Conservation (phyloP, 352 stramenopile species). For the Pythium aquatile region DNA sequence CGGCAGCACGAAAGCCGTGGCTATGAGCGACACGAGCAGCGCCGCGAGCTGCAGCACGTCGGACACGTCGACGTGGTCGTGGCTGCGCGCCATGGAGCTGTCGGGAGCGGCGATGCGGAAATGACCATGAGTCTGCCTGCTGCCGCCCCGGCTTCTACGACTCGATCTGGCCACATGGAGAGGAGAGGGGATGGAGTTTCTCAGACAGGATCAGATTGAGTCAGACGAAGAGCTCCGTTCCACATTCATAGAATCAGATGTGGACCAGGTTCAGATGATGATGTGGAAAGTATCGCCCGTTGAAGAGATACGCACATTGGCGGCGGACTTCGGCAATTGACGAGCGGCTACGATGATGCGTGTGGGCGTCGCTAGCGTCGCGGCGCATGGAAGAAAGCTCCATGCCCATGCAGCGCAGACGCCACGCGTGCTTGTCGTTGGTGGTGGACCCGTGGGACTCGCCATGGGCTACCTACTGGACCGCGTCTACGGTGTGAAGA, state of each 20-base stretch:
- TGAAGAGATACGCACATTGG: slow-evolving; percentile 28
- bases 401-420: slow-evolving; percentile 4
- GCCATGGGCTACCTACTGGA: slow-evolving; percentile 68
- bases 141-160: background rate
- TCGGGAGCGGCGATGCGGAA: background rate
- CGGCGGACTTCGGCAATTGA: slow-evolving; percentile 11
- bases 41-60: slow-evolving; percentile 27
- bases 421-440: slow-evolving; percentile 67
- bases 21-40: slow-evolving; percentile 27
- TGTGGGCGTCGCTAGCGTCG: background rate
- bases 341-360: slow-evolving; percentile 6
- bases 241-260: slow-evolving; percentile 16
- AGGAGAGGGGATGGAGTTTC: background rate
- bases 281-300: slow-evolving; percentile 5
- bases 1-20: slow-evolving; percentile 29
- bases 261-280: background rate
- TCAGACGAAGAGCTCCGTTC: slow-evolving; percentile 12
- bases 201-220: slow-evolving; percentile 7
- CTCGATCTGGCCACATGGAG: slow-evolving; percentile 7
- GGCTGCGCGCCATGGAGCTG: slow-evolving; percentile 6
- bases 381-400: slow-evolving; percentile 1
- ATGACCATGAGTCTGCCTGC: background rate
- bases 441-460: slow-evolving; percentile 68
- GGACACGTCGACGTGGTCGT: slow-evolving; percentile 10
- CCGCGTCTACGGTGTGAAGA: slow-evolving; percentile 63